Base-by-base conservation (phyloP, 805 yeast species). In the Sugiyamaella boreocaroliniensis region DNA sequence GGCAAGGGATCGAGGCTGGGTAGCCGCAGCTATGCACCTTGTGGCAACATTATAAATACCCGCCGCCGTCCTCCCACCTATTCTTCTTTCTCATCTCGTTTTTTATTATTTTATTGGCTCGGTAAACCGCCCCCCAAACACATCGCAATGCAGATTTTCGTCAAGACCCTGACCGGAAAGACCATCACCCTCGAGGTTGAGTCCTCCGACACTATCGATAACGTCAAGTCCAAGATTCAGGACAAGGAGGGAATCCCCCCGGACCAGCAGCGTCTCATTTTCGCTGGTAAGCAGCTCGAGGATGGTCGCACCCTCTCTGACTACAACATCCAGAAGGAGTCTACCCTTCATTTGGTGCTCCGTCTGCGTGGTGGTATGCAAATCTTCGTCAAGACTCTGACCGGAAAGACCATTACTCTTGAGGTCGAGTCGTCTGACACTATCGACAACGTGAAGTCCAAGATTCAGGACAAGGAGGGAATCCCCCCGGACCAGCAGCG, bases 191-290 rank as follows among this genome's bases (percentile, higher is more conserved):
- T 85, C 60, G 90, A 85, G 73, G 93, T 89, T 64, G 96, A 89
- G 76, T 88, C 96, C 57, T 87, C 95, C 55, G 96, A 89, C 79
- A 88, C 96, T 62, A 88, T 89, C 69, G 96, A 88, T 78, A 89
- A 89, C 68, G 96, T 89, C 75, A 88, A 88, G 80, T 80, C 90
- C 66, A 88, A 89, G 82, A 88, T 89, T 68, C 96, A 88, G 74
- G 96, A 89, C 76, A 89, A 89, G 80, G 96, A 89, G 74, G 96
- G 96, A 66, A 88, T 88, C 65, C 96, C 96, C 67, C 96, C 96
- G 63, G 96, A 89, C 78, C 96, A 89, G 74, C 96, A 88, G 77
- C 83, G 96, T 77, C 79, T 88, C 66, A 88, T 89, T 75, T 89
- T 89, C 67, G 96, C 96, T 64, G 96, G 96, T 80, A 89, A 89